A percentile compares a stretch with the other conserved stretches of the same genome.
These are phyloP conservation scores for Amanita rubescens DNA, from an alignment of 768 basidiomycete species.

Conservation along the genomic window DNA sequence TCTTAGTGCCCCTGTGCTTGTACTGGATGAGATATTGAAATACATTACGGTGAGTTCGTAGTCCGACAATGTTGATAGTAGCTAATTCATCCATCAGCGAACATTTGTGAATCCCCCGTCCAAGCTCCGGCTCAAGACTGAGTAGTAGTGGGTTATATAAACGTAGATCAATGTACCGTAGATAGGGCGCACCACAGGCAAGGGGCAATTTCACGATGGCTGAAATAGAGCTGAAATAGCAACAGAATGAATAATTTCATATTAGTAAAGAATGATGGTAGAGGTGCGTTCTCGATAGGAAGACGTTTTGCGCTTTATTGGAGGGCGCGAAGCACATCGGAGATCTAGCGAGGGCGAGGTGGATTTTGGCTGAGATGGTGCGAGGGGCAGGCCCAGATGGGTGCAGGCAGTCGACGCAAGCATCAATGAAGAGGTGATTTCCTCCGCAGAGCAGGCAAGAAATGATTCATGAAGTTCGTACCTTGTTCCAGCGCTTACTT, in stretches of 20 bases:
- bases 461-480: slow-evolving; percentile 57
- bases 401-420: slow-evolving; percentile 20
- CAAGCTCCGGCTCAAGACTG: slow-evolving; percentile 26
- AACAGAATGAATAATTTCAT: no score
- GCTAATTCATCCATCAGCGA: slow-evolving; percentile 23
- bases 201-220: no score
- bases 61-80: background rate
- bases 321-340: slow-evolving; percentile 86
- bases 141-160: slow-evolving; percentile 18
- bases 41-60: slow-evolving; percentile 55
- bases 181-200: background rate
- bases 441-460: slow-evolving; percentile 71
- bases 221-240: no score
- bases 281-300: slow-evolving; percentile 43
- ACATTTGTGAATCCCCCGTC: slow-evolving; percentile 43
- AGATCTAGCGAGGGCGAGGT: slow-evolving; percentile 74
- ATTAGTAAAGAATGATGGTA: slow-evolving; percentile 24
- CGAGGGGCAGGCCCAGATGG: slow-evolving; percentile 20
- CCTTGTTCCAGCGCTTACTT: slow-evolving; percentile 58
- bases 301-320: slow-evolving; percentile 77
- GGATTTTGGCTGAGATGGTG: slow-evolving; percentile 87
- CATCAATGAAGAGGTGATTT: slow-evolving; percentile 64
- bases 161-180: slow-evolving; percentile 5
- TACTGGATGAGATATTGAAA: slow-evolving; percentile 90
- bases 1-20: slow-evolving; percentile 80